These are phyloP conservation scores for Crucihimalaya himalaica DNA, from an alignment of 345 rosid species.

Conservation along the genomic window DNA sequence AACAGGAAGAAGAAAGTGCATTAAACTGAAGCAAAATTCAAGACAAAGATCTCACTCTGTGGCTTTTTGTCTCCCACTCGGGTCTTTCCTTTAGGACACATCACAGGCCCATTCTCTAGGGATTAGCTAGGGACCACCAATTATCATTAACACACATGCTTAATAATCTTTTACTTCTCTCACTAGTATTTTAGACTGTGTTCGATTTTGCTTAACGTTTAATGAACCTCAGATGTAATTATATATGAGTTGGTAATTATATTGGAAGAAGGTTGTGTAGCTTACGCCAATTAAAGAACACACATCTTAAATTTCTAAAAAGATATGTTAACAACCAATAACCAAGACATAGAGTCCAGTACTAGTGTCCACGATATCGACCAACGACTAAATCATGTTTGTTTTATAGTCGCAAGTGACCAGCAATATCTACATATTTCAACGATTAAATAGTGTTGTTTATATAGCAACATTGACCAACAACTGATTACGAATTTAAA, in stretches of 20 bases:
- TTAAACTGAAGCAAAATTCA: not conserved
- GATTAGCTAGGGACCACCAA: constrained; percentile 31
- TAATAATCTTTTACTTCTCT: not conserved
- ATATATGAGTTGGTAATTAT: not conserved
- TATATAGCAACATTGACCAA: too few species aligned
- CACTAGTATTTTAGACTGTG: not conserved
- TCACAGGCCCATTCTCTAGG: constrained; percentile 27
- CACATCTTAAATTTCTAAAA: not conserved
- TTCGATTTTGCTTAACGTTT: constrained; percentile 32
- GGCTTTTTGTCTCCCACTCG: constrained; percentile 36
- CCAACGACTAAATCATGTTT: too few species aligned
- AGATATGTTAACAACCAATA: too few species aligned
- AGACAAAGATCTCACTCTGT: constrained; percentile 34
- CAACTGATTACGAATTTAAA: too few species aligned
- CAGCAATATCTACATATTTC: too few species aligned
- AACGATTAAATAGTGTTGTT: too few species aligned
- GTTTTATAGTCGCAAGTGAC: too few species aligned
- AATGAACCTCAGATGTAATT: constrained; percentile 15
- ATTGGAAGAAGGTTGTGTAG: not conserved
- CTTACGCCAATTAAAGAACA: not conserved
- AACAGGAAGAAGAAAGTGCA: not conserved
- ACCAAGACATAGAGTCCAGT: too few species aligned
- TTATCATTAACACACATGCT: constrained; percentile 27
- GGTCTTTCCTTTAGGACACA: constrained; percentile 33
- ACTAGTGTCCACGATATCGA: too few species aligned